Evolutionary conservation across 1,284 basidiomycete genomes (phyloP), one percentile per base, ranked within the genome.

Genomic region (Melampsora larici-populina): DNA sequence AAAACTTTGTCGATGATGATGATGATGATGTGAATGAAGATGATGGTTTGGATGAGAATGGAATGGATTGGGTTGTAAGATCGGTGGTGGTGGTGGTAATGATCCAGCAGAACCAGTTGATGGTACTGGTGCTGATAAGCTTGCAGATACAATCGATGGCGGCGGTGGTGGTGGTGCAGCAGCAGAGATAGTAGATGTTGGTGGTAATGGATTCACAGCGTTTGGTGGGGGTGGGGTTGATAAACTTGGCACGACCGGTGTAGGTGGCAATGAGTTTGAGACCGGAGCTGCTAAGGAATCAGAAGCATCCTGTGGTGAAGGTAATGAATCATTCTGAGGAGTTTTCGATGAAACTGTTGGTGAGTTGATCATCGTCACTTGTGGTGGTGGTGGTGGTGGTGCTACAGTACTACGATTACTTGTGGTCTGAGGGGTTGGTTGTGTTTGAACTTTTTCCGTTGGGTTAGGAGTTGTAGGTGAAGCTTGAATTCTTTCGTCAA

Each of bases 401-500:
- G 18, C 11, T 40, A 40, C 11, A 46, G 48, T 18, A 11, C 11
- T 46, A 13, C 43, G 43, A 46, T 46, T 11, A 15, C 2, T 15
- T 0, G 11, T 46, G 43, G 8, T 46, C 36, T 36, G 36, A 15
- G 43, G 9, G 43, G 43, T 46, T 11, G 43, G 9, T 13, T 11
- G 43, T 13, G 43, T 11, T 46, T 13, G 15, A 46, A 15, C 43
- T 15, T 46, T 46, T 46, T 46, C 43, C 65, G 36, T 18, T 29
- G 24, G 8, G 51, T 21, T 21, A 36, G 26, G 46, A 29, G 31
- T 17, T 15, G 17, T 9, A 21, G n/a, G 29, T 33, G 29, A 9
- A n/a, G 15, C 60, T 48, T 46, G 43, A 18, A 78, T 21, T 60
- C 76, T 70, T 21, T 66, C 63, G 15, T 78, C 76, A 24, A 78